These are phyloP conservation scores for Rutstroemia sydowiana DNA, from an alignment of 2,329 filamentous ascomycete genomes.

Conservation along the genomic window DNA sequence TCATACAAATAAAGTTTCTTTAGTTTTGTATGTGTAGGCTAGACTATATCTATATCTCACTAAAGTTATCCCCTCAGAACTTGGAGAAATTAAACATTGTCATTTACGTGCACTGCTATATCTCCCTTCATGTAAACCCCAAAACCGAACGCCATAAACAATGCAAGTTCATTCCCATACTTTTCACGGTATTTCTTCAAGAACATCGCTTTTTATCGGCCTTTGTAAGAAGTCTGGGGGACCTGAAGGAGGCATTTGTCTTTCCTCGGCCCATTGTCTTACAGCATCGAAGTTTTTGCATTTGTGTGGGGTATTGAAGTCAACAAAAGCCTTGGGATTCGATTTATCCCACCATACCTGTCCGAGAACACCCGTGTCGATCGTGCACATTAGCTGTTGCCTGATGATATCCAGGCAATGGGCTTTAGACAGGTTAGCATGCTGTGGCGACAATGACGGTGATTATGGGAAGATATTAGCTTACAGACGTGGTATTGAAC, in stretches of 20 bases:
- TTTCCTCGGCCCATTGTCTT: slow-evolving; percentile 41
- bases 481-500: slow-evolving; percentile 43
- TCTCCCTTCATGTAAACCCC: too few species aligned
- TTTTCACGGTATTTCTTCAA: not conserved
- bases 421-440: slow-evolving; percentile 27
- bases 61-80: not conserved
- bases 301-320: slow-evolving; percentile 47
- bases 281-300: slow-evolving; percentile 47
- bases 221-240: slow-evolving; percentile 24
- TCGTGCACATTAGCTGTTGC: slow-evolving; percentile 48
- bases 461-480: slow-evolving; percentile 19
- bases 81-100: not conserved
- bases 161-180: not conserved
- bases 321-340: slow-evolving; percentile 37
- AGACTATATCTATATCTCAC: too few species aligned
- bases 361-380: slow-evolving; percentile 45
- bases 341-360: slow-evolving; percentile 45
- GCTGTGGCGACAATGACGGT: not conserved
- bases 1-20: too few species aligned
- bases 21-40: too few species aligned
- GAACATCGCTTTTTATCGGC: slow-evolving; percentile 18
- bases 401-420: slow-evolving; percentile 49
- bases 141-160: not conserved
- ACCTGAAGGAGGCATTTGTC: slow-evolving; percentile 33
- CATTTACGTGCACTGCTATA: too few species aligned